phyloP scores from a whole-genome alignment of 2,329 filamentous ascomycete species.

The Apiospora rasikravindrae region DNA sequence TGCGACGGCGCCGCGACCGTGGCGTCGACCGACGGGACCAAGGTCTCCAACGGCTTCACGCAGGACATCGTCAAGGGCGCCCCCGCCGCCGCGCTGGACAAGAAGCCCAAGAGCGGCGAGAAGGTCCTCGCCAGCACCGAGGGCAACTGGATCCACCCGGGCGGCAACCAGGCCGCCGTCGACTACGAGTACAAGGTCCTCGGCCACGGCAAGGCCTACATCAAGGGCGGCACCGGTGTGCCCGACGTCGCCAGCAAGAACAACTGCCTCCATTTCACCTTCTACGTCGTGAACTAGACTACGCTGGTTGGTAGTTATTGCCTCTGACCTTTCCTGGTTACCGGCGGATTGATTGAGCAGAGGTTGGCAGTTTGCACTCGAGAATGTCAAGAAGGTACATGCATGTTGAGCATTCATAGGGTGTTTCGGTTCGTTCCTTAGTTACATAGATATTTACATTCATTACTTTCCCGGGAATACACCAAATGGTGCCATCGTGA shows the following conservation, averaged over 20 bases:
- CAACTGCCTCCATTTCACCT: constrained; percentile 37
- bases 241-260: constrained; percentile 41
- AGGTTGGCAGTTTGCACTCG: background rate
- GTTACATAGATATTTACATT: background rate
- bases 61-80: constrained; percentile 41
- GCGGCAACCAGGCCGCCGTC: constrained; percentile 42
- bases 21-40: constrained; percentile 42
- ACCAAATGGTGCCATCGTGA: background rate
- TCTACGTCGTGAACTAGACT: constrained; percentile 24
- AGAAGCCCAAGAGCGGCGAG: constrained; percentile 39
- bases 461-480: background rate
- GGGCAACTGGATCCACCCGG: constrained; percentile 43
- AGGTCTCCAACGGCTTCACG: constrained; percentile 37
- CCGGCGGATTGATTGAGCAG: background rate
- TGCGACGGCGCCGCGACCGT: constrained; percentile 46
- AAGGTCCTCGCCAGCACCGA: constrained; percentile 41
- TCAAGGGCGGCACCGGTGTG: constrained; percentile 41
- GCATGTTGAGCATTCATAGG: background rate
- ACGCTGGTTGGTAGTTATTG: too few relatives aligned
- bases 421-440: background rate
- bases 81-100: constrained; percentile 38
- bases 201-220: constrained; percentile 41
- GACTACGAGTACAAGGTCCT: constrained; percentile 40
- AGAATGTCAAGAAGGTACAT: background rate
- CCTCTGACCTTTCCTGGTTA: background rate